Evolutionary conservation across 176 grass and related monocot species (phyloP).

Genomic region (Carex littledalei): DNA sequence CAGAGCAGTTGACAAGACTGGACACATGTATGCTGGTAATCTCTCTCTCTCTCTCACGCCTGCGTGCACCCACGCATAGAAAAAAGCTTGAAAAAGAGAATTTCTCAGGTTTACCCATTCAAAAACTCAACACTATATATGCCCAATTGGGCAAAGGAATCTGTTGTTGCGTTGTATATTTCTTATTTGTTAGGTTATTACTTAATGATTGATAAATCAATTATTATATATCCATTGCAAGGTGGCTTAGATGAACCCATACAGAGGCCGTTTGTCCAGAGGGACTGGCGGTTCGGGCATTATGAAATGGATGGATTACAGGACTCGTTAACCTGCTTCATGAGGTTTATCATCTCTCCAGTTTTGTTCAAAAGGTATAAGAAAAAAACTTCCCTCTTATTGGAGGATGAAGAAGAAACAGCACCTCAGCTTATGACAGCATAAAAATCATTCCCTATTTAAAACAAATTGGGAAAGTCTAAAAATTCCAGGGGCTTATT

Average conservation of each 20-base stretch:
- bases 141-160: background rate
- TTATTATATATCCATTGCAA: constrained; percentile 22
- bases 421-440: constrained; percentile 10
- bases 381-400: background rate
- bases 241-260: constrained; percentile 83
- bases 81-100: background rate
- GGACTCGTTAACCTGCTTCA: constrained; percentile 52
- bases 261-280: constrained; percentile 49
- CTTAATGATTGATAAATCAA: background rate
- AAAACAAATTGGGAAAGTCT: background rate
- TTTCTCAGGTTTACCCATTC: background rate
- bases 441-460: background rate
- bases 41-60: background rate
- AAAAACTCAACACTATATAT: background rate
- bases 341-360: constrained; percentile 48
- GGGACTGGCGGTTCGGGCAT: constrained; percentile 87
- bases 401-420: constrained; percentile 24
- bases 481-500: background rate
- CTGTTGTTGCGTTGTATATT: background rate
- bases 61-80: background rate
- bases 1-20: constrained; percentile 62
- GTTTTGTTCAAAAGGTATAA: constrained; percentile 40
- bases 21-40: constrained; percentile 90
- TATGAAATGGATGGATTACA: constrained; percentile 95
- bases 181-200: background rate